These are phyloP conservation scores for Talaromyces thailandensis DNA, from an alignment of 495 filamentous ascomycete genomes.

Conservation along the genomic window DNA sequence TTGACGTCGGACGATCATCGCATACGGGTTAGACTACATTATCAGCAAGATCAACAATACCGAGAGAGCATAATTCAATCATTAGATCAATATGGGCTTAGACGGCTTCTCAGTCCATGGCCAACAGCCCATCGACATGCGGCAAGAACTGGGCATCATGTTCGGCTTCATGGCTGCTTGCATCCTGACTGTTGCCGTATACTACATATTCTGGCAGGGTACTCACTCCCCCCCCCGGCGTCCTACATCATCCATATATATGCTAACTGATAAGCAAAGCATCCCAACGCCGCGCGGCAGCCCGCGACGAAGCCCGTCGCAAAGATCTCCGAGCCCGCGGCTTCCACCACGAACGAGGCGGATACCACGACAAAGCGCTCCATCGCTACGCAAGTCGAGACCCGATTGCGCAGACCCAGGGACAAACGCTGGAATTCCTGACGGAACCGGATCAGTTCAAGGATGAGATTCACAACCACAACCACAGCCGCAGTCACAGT, in stretches of 20 bases:
- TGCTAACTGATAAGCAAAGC: constrained; percentile 6
- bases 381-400: constrained; percentile 5
- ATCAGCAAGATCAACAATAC: not conserved
- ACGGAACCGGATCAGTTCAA: constrained; percentile 3
- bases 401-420: constrained; percentile 4
- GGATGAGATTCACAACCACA: not conserved
- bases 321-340: constrained; percentile 21
- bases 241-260: not conserved
- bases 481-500: not conserved
- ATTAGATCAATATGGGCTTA: not conserved
- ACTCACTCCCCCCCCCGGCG: constrained; percentile 9
- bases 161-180: constrained; percentile 32
- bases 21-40: not conserved
- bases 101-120: not conserved
- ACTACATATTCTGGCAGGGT: constrained; percentile 30
- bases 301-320: constrained; percentile 25
- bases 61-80: not conserved
- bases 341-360: constrained; percentile 9
- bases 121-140: constrained; percentile 13
- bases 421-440: constrained; percentile 5
- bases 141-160: constrained; percentile 33
- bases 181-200: constrained; percentile 27
- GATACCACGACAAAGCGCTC: constrained; percentile 8
- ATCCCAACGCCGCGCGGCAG: constrained; percentile 16
- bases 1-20: not conserved